Conservation (phyloP, 805 yeast species). For the Ogataea neopini region DNA sequence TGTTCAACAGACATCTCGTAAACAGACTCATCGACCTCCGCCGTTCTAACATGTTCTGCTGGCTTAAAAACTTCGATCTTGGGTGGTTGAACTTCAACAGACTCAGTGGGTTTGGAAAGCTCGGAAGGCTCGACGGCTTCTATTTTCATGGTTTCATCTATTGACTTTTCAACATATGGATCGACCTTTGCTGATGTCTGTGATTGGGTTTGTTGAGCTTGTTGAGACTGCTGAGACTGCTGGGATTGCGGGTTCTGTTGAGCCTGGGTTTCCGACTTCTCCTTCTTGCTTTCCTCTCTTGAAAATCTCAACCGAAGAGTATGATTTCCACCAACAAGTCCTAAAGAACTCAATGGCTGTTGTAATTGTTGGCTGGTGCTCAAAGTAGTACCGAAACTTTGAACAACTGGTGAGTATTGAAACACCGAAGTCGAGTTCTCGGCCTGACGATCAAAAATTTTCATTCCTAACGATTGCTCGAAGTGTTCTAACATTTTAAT, state of each 20-base stretch:
- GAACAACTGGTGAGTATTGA: constrained; percentile 15
- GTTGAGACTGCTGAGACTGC: too few species aligned
- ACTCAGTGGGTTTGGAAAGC: too few species aligned
- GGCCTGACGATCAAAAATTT: constrained; percentile 11
- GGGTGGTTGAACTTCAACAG: background rate
- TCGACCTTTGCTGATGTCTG: background rate
- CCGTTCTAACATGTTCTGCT: constrained; percentile 10
- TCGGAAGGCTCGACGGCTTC: too few species aligned
- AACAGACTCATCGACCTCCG: constrained; percentile 35
- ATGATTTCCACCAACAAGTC: constrained; percentile 30
- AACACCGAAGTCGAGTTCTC: background rate
- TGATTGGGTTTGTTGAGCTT: background rate
- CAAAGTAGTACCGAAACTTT: constrained; percentile 27
- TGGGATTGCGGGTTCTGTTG: too few species aligned
- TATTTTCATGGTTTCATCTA: background rate
- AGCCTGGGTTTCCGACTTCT: background rate
- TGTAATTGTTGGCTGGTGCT: constrained; percentile 21
- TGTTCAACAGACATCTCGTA: constrained; percentile 53
- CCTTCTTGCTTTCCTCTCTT: constrained; percentile 4
- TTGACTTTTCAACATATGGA: background rate
- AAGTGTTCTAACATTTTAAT: constrained; percentile 19
- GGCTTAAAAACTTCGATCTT: constrained; percentile 23
- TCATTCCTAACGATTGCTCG: constrained; percentile 12
- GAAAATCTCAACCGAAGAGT: constrained; percentile 32
- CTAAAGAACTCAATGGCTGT: constrained; percentile 26